Evolutionary conservation across 75 land plant species (phyloP).

Genomic region (Chamaecyparis obtusa): DNA sequence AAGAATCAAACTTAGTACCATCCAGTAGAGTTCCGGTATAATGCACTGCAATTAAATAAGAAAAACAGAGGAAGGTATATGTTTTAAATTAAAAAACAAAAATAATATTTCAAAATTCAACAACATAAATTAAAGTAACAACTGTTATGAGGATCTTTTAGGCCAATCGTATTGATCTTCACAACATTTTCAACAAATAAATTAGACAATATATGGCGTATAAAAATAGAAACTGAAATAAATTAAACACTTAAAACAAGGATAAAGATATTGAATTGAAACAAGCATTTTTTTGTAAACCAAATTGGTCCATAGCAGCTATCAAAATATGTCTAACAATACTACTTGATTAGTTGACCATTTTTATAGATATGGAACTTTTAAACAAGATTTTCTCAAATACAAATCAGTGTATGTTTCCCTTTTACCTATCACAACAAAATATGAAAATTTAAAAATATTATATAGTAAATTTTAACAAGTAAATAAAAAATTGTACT

Average conservation of each 20-base stretch:
- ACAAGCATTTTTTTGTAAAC: too few species aligned
- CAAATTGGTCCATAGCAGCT: background rate
- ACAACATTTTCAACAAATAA: background rate
- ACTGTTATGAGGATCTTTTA: background rate
- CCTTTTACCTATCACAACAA: background rate
- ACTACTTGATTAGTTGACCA: background rate
- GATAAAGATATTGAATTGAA: too few species aligned
- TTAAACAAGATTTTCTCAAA: too few species aligned
- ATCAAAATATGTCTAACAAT: background rate
- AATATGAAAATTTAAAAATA: too few species aligned
- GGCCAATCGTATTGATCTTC: background rate
- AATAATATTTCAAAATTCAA: background rate
- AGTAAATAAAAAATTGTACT: background rate
- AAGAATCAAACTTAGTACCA: slow-evolving; percentile 75
- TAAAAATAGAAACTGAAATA: background rate
- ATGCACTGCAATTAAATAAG: slow-evolving; percentile 50
- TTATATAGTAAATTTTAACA: too few species aligned
- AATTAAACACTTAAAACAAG: background rate
- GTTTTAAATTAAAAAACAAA: background rate
- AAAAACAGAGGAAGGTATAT: background rate
- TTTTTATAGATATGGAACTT: background rate
- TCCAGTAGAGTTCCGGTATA: slow-evolving; percentile 72
- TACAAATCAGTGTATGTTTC: background rate
- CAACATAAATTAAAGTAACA: background rate
- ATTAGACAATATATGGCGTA: background rate